These are phyloP conservation scores for Tubosaeta sp. DNA, from an alignment of 768 basidiomycete species.

Conservation along the genomic window DNA sequence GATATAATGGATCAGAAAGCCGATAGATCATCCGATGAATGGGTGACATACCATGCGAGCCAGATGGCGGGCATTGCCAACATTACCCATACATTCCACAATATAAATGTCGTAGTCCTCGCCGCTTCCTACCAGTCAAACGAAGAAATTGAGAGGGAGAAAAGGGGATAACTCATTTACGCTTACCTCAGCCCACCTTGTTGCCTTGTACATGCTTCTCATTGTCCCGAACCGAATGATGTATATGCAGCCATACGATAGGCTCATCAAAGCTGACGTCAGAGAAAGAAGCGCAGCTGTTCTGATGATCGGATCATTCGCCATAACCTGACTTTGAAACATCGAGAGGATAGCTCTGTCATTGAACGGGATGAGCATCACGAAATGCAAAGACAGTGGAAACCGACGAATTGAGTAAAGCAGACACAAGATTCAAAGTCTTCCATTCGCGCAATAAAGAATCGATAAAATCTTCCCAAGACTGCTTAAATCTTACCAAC, in stretches of 20 bases:
- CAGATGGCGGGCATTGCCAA: conserved; percentile 65
- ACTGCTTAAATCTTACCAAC: conserved; percentile 54
- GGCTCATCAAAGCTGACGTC: conserved; percentile 62
- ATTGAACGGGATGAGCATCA: background rate
- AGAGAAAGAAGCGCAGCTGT: conserved; percentile 62
- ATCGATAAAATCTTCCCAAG: conserved; percentile 72
- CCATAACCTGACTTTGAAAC: conserved; percentile 53
- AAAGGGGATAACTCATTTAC: background rate
- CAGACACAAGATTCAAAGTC: conserved; percentile 70
- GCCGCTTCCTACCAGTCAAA: conserved; percentile 49
- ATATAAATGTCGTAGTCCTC: conserved; percentile 40
- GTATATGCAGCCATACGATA: conserved; percentile 71
- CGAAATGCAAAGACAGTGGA: background rate
- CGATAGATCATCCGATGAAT: background rate
- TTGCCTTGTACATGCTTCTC: conserved; percentile 67
- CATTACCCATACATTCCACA: conserved; percentile 69
- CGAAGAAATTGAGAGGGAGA: background rate
- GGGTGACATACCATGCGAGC: conserved; percentile 54
- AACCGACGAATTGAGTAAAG: conserved; percentile 49
- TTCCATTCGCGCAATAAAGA: conserved; percentile 73
- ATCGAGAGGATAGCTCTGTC: conserved; percentile 64
- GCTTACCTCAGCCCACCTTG: conserved; percentile 68
- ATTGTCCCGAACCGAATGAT: conserved; percentile 69
- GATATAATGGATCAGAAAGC: background rate
- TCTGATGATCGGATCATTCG: conserved; percentile 57